A percentile compares a stretch with the other conserved stretches of the same genome.
Evolutionary conservation across 768 basidiomycete genomes (phyloP).

Genomic region (Boletus rex-veris): DNA sequence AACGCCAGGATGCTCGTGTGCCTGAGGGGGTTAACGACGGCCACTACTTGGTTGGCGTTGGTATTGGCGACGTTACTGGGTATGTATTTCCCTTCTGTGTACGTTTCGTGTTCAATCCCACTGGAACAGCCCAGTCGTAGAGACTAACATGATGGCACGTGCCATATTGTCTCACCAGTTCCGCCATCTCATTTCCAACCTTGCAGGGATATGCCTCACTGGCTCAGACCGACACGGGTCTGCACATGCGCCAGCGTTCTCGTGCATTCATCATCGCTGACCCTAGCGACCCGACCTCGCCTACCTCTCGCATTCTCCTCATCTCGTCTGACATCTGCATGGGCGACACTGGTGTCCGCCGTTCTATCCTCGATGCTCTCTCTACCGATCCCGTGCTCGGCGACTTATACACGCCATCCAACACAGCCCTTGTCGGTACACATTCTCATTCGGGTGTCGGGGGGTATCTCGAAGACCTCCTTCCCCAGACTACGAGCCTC

Average conservation of each 20-base stretch:
- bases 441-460: slow-evolving; percentile 77
- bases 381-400: slow-evolving; percentile 47
- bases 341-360: slow-evolving; percentile 75
- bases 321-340: slow-evolving; percentile 83
- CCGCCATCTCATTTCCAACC: neutral
- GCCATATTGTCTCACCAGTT: neutral
- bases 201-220: slow-evolving; percentile 63
- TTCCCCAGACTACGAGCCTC: slow-evolving; percentile 71
- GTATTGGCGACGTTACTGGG: slow-evolving; percentile 73
- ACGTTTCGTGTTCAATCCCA: neutral
- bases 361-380: slow-evolving; percentile 59
- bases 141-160: slow-evolving; percentile 79
- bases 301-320: slow-evolving; percentile 63
- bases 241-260: slow-evolving; percentile 77
- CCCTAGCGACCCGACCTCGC: slow-evolving; percentile 28
- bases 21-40: slow-evolving; percentile 6
- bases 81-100: slow-evolving; percentile 24
- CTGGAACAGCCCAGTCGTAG: slow-evolving; percentile 59
- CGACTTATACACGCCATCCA: slow-evolving; percentile 62
- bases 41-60: slow-evolving; percentile 26
- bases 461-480: slow-evolving; percentile 73
- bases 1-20: neutral
- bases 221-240: slow-evolving; percentile 64
- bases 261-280: slow-evolving; percentile 73
- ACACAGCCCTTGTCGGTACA: slow-evolving; percentile 72